A percentile compares a stretch with the other conserved stretches of the same genome.
Evolutionary conservation across 768 basidiomycete genomes (phyloP).

Genomic region (Lentinus tigrinus): DNA sequence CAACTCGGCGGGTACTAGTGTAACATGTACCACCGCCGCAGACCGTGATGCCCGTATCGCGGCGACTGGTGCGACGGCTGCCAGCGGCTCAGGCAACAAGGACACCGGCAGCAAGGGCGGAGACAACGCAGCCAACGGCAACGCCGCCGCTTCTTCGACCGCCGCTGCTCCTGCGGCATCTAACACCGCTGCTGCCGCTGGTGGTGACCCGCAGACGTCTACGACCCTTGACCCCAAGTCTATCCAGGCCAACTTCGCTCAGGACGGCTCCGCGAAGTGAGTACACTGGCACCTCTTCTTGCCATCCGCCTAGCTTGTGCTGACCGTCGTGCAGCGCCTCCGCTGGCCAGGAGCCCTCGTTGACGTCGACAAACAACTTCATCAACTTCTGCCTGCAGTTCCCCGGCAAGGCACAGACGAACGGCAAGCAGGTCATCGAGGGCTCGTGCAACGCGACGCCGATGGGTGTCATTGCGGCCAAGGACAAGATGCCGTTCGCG

Average conservation of each 20-base stretch:
- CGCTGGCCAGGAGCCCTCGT: slow-evolving; percentile 48
- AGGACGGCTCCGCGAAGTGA: slow-evolving; percentile 45
- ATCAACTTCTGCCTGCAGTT: slow-evolving; percentile 52
- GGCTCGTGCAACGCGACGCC: slow-evolving; percentile 64
- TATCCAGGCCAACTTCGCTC: slow-evolving; percentile 45
- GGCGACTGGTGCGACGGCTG: slow-evolving; percentile 29
- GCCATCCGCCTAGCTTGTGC: not conserved
- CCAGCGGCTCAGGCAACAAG: slow-evolving; percentile 13
- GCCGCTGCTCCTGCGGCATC: slow-evolving; percentile 14
- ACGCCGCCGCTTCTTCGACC: too few species aligned
- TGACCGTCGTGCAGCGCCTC: slow-evolving; percentile 16
- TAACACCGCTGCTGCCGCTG: slow-evolving; percentile 7
- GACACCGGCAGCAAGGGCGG: not conserved
- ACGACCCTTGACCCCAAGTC: slow-evolving; percentile 40
- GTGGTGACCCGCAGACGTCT: slow-evolving; percentile 12
- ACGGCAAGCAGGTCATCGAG: slow-evolving; percentile 39
- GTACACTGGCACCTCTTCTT: not conserved
- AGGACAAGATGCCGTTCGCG: slow-evolving; percentile 49
- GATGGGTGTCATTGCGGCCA: slow-evolving; percentile 58
- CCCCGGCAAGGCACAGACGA: slow-evolving; percentile 40
- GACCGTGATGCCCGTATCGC: slow-evolving; percentile 39
- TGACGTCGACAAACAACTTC: slow-evolving; percentile 64
- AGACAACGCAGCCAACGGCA: not conserved
- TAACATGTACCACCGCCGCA: slow-evolving; percentile 50
- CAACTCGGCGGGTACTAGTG: slow-evolving; percentile 46